These are phyloP conservation scores for Cutaneotrichosporon sp. DNA, from an alignment of 1,284 basidiomycete species.

Conservation along the genomic window DNA sequence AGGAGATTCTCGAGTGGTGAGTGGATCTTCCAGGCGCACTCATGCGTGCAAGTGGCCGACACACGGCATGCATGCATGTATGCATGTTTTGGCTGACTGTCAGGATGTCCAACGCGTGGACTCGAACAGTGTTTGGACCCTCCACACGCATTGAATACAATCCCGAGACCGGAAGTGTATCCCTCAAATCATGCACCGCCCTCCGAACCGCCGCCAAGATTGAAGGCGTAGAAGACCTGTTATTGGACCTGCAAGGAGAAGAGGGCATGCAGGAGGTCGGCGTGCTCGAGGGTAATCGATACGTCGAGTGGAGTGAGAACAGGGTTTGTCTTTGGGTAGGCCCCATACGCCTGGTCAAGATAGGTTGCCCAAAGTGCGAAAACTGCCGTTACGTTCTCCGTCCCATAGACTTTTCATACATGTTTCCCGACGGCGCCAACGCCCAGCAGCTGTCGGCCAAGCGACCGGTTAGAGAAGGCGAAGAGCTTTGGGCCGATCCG, in stretches of 20 bases:
- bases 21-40: neutral
- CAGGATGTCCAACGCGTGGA: neutral
- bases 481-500: slow-evolving; percentile 1
- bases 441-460: neutral
- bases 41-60: too few relatives aligned
- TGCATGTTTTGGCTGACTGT: neutral
- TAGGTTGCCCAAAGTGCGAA: slow-evolving; percentile 3
- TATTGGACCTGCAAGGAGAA: slow-evolving; percentile 1
- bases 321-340: slow-evolving; percentile 1
- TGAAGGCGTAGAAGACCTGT: slow-evolving; percentile 2
- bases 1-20: slow-evolving; percentile 3
- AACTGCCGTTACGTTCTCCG: slow-evolving; percentile 1
- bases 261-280: neutral
- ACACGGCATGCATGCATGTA: too few relatives aligned
- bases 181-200: neutral
- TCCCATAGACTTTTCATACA: neutral
- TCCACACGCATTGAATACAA: neutral
- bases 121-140: neutral
- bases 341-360: slow-evolving; percentile 4
- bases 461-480: slow-evolving; percentile 1
- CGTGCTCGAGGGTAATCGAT: neutral
- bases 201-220: neutral
- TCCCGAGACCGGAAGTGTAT: neutral
- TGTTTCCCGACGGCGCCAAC: slow-evolving; percentile 2
- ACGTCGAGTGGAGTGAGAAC: neutral